These are phyloP conservation scores for Salicornia ramosissima DNA, from an alignment of 148 eudicot genomes.

Conservation along the genomic window DNA sequence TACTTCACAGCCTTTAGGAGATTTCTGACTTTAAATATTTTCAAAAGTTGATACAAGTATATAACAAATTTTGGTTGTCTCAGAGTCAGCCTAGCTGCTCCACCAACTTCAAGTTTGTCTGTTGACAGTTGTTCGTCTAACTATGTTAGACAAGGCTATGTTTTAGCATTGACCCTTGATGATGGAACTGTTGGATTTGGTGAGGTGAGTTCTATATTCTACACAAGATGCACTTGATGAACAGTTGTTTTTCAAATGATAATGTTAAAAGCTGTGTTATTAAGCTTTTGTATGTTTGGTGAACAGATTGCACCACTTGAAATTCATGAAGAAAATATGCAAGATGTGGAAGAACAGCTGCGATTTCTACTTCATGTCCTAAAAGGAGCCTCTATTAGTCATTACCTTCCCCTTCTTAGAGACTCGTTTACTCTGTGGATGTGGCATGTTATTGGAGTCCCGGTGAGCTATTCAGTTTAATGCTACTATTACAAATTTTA, in stretches of 20 bases:
- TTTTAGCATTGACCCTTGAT: constrained; percentile 64
- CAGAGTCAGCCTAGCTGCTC: constrained; percentile 71
- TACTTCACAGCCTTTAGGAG: constrained; percentile 2
- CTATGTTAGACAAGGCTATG: constrained; percentile 70
- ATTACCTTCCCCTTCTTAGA: constrained; percentile 59
- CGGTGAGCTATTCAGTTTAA: constrained; percentile 39
- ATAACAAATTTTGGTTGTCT: constrained; percentile 25
- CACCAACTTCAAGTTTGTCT: constrained; percentile 66
- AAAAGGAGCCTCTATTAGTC: constrained; percentile 41
- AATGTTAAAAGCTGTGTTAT: not conserved
- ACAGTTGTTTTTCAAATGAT: not conserved
- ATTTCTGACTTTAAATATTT: not conserved
- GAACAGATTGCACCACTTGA: constrained; percentile 86
- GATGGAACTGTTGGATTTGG: constrained; percentile 89
- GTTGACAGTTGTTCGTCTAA: constrained; percentile 18
- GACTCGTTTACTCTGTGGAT: constrained; percentile 78
- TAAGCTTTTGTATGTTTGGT: not conserved
- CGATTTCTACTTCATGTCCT: constrained; percentile 53
- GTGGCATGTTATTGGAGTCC: constrained; percentile 64
- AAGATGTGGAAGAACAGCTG: constrained; percentile 83
- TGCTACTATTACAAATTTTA: not conserved
- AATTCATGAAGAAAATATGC: constrained; percentile 54
- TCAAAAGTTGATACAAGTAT: constrained; percentile 14
- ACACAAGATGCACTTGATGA: not conserved
- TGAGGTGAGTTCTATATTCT: constrained; percentile 52